Conservation (phyloP, 257 asterid genomes). For the Solanum rostratum region DNA sequence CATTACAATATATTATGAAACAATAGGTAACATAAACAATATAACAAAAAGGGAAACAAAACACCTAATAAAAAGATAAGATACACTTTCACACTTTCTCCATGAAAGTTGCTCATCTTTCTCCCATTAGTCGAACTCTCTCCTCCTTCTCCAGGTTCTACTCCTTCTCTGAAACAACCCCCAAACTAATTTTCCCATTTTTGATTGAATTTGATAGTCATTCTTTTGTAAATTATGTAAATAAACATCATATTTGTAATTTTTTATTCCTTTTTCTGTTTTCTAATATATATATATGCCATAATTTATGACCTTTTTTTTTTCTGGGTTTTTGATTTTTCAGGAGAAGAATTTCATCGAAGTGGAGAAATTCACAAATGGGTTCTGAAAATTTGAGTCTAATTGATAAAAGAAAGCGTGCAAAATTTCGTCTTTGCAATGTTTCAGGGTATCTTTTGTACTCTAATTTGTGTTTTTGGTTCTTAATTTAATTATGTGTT, state of each 20-base stretch:
- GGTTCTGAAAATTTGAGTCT: conserved; percentile 26
- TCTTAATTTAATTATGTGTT: not conserved
- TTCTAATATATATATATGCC: not conserved
- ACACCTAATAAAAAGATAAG: no score
- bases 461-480: not conserved
- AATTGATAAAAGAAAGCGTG: conserved; percentile 20
- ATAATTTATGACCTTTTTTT: not conserved
- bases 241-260: not conserved
- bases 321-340: not conserved
- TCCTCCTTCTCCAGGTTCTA: conserved; percentile 9
- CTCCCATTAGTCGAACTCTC: conserved; percentile 18
- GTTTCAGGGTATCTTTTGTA: conserved; percentile 40
- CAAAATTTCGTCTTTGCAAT: conserved; percentile 30
- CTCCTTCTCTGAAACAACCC: conserved; percentile 1
- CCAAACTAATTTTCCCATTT: not conserved
- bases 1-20: no score
- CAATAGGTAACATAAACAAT: no score
- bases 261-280: not conserved
- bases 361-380: conserved; percentile 21
- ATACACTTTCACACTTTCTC: no score
- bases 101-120: not conserved
- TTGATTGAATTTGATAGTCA: not conserved
- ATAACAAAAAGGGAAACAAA: no score
- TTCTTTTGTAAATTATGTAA: not conserved
- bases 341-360: not conserved